phyloP scores from a whole-genome alignment of 768 basidiomycete genomes.

The Fibroporia radiculosa region DNA sequence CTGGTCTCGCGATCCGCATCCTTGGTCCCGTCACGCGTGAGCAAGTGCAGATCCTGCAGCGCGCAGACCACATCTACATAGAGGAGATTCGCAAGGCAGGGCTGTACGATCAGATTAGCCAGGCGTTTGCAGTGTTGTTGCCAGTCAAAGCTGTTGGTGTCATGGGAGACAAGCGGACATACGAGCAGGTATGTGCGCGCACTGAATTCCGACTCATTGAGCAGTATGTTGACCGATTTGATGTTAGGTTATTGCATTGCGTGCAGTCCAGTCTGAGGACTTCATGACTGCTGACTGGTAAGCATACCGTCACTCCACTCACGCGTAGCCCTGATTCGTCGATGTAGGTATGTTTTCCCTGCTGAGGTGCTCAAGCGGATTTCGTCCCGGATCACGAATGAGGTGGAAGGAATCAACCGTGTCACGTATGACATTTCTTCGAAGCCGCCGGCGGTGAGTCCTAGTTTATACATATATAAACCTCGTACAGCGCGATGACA shows the following conservation, averaged over 20 bases:
- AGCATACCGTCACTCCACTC: slow-evolving; percentile 12
- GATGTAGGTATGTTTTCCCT: slow-evolving; percentile 91
- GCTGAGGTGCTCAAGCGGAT: slow-evolving; percentile 82
- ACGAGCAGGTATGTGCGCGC: slow-evolving; percentile 88
- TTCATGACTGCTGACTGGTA: slow-evolving; percentile 99
- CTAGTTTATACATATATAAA: background rate
- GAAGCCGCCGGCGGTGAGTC: slow-evolving; percentile 85
- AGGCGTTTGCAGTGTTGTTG: slow-evolving; percentile 93
- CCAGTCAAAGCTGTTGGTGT: slow-evolving; percentile 98
- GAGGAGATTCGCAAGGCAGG: slow-evolving; percentile 94
- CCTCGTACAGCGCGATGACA: background rate
- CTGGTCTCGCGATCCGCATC: slow-evolving; percentile 96
- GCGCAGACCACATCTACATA: slow-evolving; percentile 93
- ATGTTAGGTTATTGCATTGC: slow-evolving; percentile 85
- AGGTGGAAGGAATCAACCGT: slow-evolving; percentile 93
- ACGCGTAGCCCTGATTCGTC: slow-evolving; percentile 1
- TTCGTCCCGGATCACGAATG: slow-evolving; percentile 96
- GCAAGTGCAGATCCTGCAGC: slow-evolving; percentile 86
- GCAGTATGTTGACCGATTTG: background rate
- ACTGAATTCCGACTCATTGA: slow-evolving; percentile 6
- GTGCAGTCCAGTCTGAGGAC: slow-evolving; percentile 96
- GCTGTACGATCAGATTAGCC: slow-evolving; percentile 87
- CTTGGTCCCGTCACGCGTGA: slow-evolving; percentile 91
- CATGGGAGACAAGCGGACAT: slow-evolving; percentile 94
- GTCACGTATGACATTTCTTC: slow-evolving; percentile 96